Base-by-base conservation (phyloP, 805 yeast species). In the Candida rishiriensis region DNA sequence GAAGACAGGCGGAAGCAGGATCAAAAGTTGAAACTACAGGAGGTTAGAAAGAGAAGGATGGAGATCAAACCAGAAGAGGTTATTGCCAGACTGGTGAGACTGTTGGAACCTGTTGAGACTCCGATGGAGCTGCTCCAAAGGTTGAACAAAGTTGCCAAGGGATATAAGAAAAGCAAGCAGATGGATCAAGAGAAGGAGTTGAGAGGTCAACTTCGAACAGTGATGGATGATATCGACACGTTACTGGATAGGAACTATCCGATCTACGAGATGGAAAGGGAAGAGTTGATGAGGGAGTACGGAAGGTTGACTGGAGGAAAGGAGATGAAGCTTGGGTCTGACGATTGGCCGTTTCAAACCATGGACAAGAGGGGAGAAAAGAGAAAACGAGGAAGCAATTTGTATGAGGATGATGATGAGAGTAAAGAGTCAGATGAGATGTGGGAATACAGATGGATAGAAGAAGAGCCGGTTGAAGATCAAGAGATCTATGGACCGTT, bases 41-140 rank as follows among this genome's bases (percentile, higher is more conserved):
- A 46, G 15, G 54, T 48, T 28, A 50, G 48, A 37, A 26, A 50
- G 41, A 39, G 51, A 30, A 31, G 49, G 49, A 33, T 39, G 11
- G 11, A 21, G 8, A 46, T 47, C 2, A 42, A 41, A 3, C 39
- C 41, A 38, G 56, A 58, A 16, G 53, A 53, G 3, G 45, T 66
- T 13, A 39, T 70, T 38, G 44, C 38, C 6, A 49, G 52, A 1
- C 52, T 82, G n/a, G 71, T 81, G 3, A 59, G 46, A 1, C n/a
- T 55, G 1, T 56, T 83, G 34, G 75, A 79, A 38, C 79, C 84
- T 0, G 80, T 76, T 3, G 89, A 83, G 54, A 72, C 80, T 0
- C 73, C 83, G 2, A 49, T 77, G 57, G 87, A 83, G 53, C 75
- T 79, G 1, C 59, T 83, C 30, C 76, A 53, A 51, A 68, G 70